Evolutionary conservation across 148 eudicot species (phyloP).

Genomic region (Persicaria tinctoria): DNA sequence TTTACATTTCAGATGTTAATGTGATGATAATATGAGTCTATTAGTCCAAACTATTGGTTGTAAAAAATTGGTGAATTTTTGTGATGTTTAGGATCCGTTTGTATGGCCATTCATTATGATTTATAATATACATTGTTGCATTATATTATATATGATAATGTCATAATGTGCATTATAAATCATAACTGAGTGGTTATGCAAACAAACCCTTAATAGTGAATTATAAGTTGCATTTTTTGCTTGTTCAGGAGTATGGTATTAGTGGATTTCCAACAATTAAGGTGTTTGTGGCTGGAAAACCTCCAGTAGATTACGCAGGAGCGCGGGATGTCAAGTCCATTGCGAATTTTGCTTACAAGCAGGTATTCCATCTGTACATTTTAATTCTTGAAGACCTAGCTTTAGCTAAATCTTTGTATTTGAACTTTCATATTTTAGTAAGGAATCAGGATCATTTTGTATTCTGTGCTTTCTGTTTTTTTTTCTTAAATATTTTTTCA

Average conservation of each 20-base stretch:
- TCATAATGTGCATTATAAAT: no score
- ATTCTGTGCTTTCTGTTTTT: neutral
- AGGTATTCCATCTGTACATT: slow-evolving; percentile 36
- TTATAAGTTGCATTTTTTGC: neutral
- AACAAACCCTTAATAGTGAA: neutral
- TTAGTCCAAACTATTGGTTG: neutral
- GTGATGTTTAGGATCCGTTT: neutral
- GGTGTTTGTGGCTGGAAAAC: slow-evolving; percentile 84
- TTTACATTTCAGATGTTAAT: neutral
- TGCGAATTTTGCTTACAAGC: slow-evolving; percentile 66
- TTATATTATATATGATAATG: no score
- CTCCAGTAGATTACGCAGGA: slow-evolving; percentile 82
- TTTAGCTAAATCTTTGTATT: neutral
- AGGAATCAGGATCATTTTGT: neutral
- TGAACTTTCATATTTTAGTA: neutral
- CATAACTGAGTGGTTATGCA: no score
- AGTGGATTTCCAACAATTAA: slow-evolving; percentile 91
- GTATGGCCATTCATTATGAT: no score
- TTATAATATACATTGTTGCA: no score
- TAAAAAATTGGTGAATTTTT: neutral
- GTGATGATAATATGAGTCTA: no score
- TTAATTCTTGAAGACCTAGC: neutral
- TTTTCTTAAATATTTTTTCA: neutral
- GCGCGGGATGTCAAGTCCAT: slow-evolving; percentile 87
- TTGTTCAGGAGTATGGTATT: slow-evolving; percentile 81